Percentiles rank a stretch among this genome's conserved stretches.
These are phyloP conservation scores for Serendipita sp. DNA, from an alignment of 768 basidiomycete species.

Conservation along the genomic window DNA sequence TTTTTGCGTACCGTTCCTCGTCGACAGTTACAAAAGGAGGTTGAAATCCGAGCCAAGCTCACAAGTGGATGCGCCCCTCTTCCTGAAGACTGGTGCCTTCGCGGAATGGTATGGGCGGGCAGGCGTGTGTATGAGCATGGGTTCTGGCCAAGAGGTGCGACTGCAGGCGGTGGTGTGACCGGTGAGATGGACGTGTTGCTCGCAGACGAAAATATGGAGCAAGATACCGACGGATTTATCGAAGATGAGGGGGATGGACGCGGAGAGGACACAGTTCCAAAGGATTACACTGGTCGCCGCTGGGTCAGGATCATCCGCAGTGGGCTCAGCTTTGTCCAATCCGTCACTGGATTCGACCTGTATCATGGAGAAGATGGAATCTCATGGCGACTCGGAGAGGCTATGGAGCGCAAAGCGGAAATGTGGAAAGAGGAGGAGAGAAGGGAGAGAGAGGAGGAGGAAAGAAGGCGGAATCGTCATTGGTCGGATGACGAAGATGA, in stretches of 20 bases:
- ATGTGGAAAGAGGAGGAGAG: conserved; percentile 57
- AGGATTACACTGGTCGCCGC: conserved; percentile 34
- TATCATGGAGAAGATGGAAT: conserved; percentile 30
- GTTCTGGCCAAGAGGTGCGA: conserved; percentile 68
- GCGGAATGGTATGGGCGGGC: conserved; percentile 95
- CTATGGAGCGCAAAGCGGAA: conserved; percentile 49
- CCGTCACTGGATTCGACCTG: conserved; percentile 63
- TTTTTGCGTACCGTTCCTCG: conserved; percentile 51
- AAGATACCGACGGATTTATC: conserved; percentile 59
- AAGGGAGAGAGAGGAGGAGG: conserved; percentile 52
- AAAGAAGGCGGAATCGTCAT: conserved; percentile 40
- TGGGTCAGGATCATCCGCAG: conserved; percentile 66
- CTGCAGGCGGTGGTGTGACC: conserved; percentile 29
- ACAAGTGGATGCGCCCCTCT: conserved; percentile 56
- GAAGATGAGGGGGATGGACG: conserved; percentile 71
- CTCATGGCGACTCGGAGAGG: conserved; percentile 49
- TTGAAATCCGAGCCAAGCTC: conserved; percentile 40
- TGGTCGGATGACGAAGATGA: conserved; percentile 42
- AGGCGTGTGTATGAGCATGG: conserved; percentile 82
- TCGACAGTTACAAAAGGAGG: conserved; percentile 25
- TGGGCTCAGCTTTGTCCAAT: conserved; percentile 46
- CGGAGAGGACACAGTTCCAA: conserved; percentile 26
- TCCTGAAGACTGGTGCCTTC: conserved; percentile 87
- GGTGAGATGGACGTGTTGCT: conserved; percentile 71
- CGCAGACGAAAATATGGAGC: conserved; percentile 34